Conservation (phyloP, 1,139 yeast genomes). For the Wickerhamomyces sp. region DNA sequence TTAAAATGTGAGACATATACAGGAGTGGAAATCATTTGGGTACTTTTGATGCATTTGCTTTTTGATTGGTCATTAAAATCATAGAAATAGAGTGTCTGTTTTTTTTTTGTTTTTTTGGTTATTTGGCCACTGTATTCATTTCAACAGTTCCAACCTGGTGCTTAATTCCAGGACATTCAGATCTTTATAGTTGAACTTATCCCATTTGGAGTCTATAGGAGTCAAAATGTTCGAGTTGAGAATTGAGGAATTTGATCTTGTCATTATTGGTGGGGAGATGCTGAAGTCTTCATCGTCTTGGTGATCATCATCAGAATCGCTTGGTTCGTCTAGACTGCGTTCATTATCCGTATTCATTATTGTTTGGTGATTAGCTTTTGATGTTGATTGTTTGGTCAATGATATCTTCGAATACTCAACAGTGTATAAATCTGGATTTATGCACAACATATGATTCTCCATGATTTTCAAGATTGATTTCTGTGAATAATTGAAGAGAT, state of each 20-base stretch:
- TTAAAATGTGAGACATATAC: not conserved
- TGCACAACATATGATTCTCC: slow-evolving; percentile 15
- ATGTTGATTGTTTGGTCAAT: not conserved
- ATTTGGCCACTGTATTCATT: slow-evolving; percentile 5
- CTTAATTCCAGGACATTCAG: slow-evolving; percentile 17
- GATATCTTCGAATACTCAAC: slow-evolving; percentile 8
- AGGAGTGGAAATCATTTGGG: not conserved
- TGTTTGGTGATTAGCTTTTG: not conserved
- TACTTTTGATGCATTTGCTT: not conserved
- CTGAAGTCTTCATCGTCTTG: not conserved
- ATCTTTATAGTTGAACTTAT: slow-evolving; percentile 12
- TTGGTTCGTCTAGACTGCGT: no score
- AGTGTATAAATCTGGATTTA: slow-evolving; percentile 19
- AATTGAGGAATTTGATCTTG: slow-evolving; percentile 18
- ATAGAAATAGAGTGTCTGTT: not conserved
- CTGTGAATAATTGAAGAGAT: slow-evolving; percentile 4
- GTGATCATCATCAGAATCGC: no score
- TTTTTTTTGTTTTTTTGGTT: not conserved
- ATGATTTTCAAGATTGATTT: slow-evolving; percentile 7
- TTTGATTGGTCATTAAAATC: not conserved
- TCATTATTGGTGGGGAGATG: slow-evolving; percentile 9
- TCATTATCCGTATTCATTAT: not conserved
- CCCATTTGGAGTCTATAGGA: slow-evolving; percentile 12
- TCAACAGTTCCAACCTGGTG: slow-evolving; percentile 10
- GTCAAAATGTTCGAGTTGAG: slow-evolving; percentile 9